A percentile compares a stretch with the other conserved stretches of the same genome.
Evolutionary conservation across 1,284 basidiomycete genomes (phyloP).

Genomic region (Cryptococcus wingfieldii): DNA sequence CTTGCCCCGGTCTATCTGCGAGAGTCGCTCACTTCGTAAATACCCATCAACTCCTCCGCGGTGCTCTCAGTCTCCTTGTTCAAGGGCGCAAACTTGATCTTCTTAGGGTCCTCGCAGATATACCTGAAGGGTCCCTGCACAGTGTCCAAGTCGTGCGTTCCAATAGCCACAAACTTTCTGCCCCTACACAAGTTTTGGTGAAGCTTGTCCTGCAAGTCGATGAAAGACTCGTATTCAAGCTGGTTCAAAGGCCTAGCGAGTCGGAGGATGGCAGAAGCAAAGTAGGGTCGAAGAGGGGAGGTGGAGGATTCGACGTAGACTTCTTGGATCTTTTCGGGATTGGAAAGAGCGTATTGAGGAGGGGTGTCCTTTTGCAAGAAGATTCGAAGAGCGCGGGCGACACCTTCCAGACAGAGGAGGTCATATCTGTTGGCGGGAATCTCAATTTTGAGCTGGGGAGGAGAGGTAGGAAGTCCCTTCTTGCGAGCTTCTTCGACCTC

Average conservation of each 20-base stretch:
- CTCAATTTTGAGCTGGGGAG: constrained; percentile 96
- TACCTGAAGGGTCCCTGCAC: constrained; percentile 82
- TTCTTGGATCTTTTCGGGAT: constrained; percentile 65
- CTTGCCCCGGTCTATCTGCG: not conserved
- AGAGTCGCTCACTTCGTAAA: constrained; percentile 69
- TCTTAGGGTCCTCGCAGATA: constrained; percentile 78
- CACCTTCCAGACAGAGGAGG: constrained; percentile 94
- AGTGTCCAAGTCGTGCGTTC: constrained; percentile 94
- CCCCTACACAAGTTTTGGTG: constrained; percentile 93
- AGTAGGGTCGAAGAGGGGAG: constrained; percentile 78
- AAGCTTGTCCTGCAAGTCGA: constrained; percentile 96
- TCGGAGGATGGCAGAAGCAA: constrained; percentile 85
- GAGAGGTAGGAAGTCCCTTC: constrained; percentile 73
- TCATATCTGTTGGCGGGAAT: constrained; percentile 98
- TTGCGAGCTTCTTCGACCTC: constrained; percentile 76
- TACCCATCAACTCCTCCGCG: constrained; percentile 77
- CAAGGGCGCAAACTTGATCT: constrained; percentile 85
- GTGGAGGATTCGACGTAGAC: constrained; percentile 67
- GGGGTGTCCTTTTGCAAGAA: constrained; percentile 72
- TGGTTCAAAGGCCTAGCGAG: constrained; percentile 79
- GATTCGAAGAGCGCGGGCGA: constrained; percentile 78
- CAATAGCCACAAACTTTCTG: constrained; percentile 89
- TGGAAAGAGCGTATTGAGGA: constrained; percentile 67
- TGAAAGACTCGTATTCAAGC: constrained; percentile 91
- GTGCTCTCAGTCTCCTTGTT: constrained; percentile 71